phyloP scores from a whole-genome alignment of 305 asterid species.

The Plantago lanceolata region DNA sequence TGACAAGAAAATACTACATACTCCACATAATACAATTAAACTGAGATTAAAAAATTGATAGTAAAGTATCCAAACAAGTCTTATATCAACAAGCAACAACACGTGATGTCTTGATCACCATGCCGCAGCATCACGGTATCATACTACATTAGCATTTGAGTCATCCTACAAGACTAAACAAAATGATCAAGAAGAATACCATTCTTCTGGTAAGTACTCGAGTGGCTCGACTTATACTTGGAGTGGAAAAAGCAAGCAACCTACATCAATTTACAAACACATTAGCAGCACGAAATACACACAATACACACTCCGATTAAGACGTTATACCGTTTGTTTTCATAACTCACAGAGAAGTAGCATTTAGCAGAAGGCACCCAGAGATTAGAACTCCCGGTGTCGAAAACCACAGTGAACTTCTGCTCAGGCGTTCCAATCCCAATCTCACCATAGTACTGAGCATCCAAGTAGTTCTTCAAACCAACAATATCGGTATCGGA shows the following conservation, averaged over 20 bases:
- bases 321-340: background rate
- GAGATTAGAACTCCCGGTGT: constrained; percentile 88
- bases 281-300: constrained; percentile 14
- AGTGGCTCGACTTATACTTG: constrained; percentile 67
- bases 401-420: constrained; percentile 82
- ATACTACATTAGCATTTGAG: background rate
- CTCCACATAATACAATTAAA: no score
- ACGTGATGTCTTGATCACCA: background rate
- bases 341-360: constrained; percentile 70
- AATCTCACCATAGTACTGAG: constrained; percentile 88
- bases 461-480: constrained; percentile 80
- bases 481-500: constrained; percentile 57
- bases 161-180: constrained; percentile 8
- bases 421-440: constrained; percentile 82
- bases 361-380: constrained; percentile 90
- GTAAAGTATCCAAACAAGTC: no score
- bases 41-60: no score
- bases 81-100: no score
- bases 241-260: constrained; percentile 75
- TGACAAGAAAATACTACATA: no score
- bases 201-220: constrained; percentile 66
- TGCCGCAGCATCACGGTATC: background rate
- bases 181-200: constrained; percentile 35
- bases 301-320: background rate
- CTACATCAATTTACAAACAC: constrained; percentile 37